Evolutionary conservation across 345 rosid genomes (phyloP).

Genomic region (Acer campestre): DNA sequence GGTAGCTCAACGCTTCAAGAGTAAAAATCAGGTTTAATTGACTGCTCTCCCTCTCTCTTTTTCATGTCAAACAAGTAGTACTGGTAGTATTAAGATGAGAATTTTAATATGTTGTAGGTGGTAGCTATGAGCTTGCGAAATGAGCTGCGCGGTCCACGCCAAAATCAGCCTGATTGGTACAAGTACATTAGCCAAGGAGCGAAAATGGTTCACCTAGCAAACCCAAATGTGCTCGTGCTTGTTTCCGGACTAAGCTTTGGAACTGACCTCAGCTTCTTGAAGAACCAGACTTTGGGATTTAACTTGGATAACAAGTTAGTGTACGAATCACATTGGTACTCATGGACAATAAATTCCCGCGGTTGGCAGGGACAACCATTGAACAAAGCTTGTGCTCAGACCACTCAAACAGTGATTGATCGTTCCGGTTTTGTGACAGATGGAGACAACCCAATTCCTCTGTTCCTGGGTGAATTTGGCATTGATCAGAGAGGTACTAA

Average conservation of each 20-base stretch:
- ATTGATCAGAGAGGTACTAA: slow-evolving; percentile 29
- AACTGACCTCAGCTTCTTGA: slow-evolving; percentile 35
- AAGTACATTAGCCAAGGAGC: slow-evolving; percentile 34
- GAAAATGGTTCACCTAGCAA: slow-evolving; percentile 41
- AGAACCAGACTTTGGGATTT: slow-evolving; percentile 23
- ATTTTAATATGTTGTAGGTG: slow-evolving; percentile 17
- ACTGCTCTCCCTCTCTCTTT: neutral
- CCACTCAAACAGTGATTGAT: neutral
- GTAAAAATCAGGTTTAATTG: slow-evolving; percentile 21
- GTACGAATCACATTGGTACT: slow-evolving; percentile 48
- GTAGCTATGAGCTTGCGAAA: slow-evolving; percentile 48
- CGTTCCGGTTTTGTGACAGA: slow-evolving; percentile 12
- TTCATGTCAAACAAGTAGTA: too few relatives aligned
- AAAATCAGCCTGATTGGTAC: slow-evolving; percentile 47
- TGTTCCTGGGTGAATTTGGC: slow-evolving; percentile 51
- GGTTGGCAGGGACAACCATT: slow-evolving; percentile 35
- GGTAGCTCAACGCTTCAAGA: slow-evolving; percentile 32
- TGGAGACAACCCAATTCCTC: slow-evolving; percentile 25
- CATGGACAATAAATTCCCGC: slow-evolving; percentile 19
- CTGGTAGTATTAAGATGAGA: neutral
- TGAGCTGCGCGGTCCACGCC: slow-evolving; percentile 48
- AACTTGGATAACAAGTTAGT: slow-evolving; percentile 37
- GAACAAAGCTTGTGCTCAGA: slow-evolving; percentile 34
- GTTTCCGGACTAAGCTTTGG: slow-evolving; percentile 48
- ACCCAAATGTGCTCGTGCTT: slow-evolving; percentile 44